These are phyloP conservation scores for Bonia amplexicaulis DNA, from an alignment of 176 grass and related monocot species.

Conservation along the genomic window DNA sequence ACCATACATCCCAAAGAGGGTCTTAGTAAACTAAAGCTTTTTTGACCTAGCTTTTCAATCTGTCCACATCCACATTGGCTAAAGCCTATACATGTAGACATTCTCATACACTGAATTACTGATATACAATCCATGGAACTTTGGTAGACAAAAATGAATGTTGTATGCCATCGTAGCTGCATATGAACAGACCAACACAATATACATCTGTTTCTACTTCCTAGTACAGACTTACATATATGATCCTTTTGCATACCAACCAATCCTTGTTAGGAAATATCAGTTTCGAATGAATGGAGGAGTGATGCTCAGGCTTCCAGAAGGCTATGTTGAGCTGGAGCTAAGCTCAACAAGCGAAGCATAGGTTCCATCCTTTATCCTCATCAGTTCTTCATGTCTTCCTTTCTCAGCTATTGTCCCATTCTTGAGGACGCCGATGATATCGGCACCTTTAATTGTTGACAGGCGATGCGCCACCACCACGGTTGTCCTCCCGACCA, in stretches of 20 bases:
- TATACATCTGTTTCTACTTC: not conserved
- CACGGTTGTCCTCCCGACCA: conserved; percentile 46
- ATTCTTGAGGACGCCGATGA: conserved; percentile 55
- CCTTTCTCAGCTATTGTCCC: conserved; percentile 62
- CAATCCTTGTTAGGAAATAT: not conserved
- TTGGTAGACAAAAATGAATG: not conserved
- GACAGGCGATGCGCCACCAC: conserved; percentile 69
- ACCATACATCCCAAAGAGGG: too few species aligned
- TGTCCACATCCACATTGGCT: not conserved
- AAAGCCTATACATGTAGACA: not conserved
- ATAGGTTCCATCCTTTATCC: conserved; percentile 49
- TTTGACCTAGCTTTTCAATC: too few species aligned
- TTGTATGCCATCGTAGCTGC: not conserved
- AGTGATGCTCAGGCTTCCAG: not conserved
- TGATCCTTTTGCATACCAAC: not conserved
- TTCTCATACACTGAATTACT: not conserved
- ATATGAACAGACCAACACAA: not conserved
- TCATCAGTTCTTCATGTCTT: conserved; percentile 54
- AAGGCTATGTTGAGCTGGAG: conserved; percentile 12
- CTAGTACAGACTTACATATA: not conserved
- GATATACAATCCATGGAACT: not conserved
- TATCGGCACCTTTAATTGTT: conserved; percentile 50
- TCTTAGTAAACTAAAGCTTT: too few species aligned
- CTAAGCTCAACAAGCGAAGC: conserved; percentile 61
- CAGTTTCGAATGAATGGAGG: not conserved